phyloP scores from a whole-genome alignment of 164 flowering plant species.

The Chloranthus sessilifolius region DNA sequence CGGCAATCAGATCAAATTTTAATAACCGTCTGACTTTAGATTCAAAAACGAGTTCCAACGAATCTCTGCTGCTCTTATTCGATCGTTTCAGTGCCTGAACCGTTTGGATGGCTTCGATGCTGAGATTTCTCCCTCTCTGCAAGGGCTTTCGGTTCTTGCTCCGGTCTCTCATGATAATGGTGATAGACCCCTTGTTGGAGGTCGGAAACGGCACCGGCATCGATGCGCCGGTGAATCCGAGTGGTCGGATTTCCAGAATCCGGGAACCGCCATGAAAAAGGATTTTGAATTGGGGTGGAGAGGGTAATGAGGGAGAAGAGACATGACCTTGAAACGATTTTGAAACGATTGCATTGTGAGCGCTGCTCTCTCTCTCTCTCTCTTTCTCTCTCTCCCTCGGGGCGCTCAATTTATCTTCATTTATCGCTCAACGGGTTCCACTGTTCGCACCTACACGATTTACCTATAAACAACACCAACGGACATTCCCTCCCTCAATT shows the following conservation, averaged over 20 bases:
- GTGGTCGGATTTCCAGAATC: too few species aligned
- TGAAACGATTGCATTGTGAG: slow-evolving; percentile 7
- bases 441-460: too few species aligned
- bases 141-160: slow-evolving; percentile 70
- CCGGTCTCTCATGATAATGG: slow-evolving; percentile 47
- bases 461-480: too few species aligned
- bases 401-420: too few species aligned
- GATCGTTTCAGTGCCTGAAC: slow-evolving; percentile 64
- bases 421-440: too few species aligned
- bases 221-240: too few species aligned
- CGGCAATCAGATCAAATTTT: slow-evolving; percentile 63
- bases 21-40: slow-evolving; percentile 46
- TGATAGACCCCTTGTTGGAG: background rate
- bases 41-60: slow-evolving; percentile 28
- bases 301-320: background rate
- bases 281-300: slow-evolving; percentile 1
- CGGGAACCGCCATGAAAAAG: slow-evolving; percentile 2
- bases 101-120: slow-evolving; percentile 76
- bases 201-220: background rate
- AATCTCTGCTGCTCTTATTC: slow-evolving; percentile 14
- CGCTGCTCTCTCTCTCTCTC: too few species aligned
- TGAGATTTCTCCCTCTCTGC: slow-evolving; percentile 71
- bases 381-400: too few species aligned
- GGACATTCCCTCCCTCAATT: too few species aligned
- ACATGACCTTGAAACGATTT: too few species aligned